Conservation (phyloP, 179 eudicot species). For the Beta corolliflora region DNA sequence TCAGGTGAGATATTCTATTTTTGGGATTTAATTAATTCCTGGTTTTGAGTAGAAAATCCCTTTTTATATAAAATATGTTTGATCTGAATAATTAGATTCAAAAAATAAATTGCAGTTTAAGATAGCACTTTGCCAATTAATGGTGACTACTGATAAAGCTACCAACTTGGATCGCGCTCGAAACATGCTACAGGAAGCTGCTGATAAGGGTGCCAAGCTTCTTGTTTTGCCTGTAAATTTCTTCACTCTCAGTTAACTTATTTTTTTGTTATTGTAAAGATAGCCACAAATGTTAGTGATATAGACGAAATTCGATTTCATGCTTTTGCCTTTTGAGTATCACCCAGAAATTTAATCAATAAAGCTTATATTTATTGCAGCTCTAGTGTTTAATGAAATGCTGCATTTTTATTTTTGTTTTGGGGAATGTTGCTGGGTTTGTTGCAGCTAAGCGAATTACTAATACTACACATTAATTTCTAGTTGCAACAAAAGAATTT, state of each 20-base stretch:
- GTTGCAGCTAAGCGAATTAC: too few relatives aligned
- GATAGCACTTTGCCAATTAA: slow-evolving; percentile 53
- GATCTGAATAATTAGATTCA: not conserved
- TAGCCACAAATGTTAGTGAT: not conserved
- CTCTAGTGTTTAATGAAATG: not conserved
- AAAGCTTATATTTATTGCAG: not conserved
- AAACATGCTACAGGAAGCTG: slow-evolving; percentile 35
- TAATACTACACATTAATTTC: too few relatives aligned
- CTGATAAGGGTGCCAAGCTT: slow-evolving; percentile 43
- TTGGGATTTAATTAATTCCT: not conserved
- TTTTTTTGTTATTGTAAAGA: not conserved
- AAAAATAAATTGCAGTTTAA: slow-evolving; percentile 36
- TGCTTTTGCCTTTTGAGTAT: not conserved
- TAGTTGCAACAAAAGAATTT: too few relatives aligned
- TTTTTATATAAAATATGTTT: not conserved
- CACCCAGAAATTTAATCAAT: too few relatives aligned
- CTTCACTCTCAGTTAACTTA: not conserved
- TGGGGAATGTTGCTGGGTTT: too few relatives aligned
- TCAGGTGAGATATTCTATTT: not conserved
- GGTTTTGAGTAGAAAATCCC: too few relatives aligned
- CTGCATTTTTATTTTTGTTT: not conserved
- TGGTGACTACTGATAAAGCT: slow-evolving; percentile 44
- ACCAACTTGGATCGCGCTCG: slow-evolving; percentile 39
- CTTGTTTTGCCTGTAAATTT: slow-evolving; percentile 46
- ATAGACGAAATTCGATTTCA: too few relatives aligned